A percentile compares a stretch with the other conserved stretches of the same genome.
phyloP scores from a whole-genome alignment of 768 basidiomycete species.

The Lactarius hatsudake region DNA sequence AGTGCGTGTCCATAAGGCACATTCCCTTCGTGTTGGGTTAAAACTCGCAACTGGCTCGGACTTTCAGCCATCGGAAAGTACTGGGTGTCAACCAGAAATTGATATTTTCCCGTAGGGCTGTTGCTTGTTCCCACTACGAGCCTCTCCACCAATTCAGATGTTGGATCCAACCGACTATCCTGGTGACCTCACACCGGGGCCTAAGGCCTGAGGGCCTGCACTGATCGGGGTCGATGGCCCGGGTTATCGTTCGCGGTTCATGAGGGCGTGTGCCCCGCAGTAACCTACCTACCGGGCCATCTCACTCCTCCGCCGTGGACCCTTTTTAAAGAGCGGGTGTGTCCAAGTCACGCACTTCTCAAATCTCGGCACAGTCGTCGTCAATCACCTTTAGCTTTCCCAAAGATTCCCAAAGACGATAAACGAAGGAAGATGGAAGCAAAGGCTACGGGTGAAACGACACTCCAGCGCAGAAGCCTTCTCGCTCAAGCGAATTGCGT shows the following conservation, averaged over 20 bases:
- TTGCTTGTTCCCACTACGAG: conserved; percentile 21
- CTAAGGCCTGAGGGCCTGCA: background rate
- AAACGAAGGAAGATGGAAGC: conserved; percentile 34
- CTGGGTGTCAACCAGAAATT: conserved; percentile 32
- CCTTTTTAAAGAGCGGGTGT: conserved; percentile 40
- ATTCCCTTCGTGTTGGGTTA: background rate
- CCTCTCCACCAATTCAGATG: conserved; percentile 19
- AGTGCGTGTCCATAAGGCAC: conserved; percentile 45
- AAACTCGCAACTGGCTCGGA: background rate
- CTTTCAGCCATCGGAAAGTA: conserved; percentile 46
- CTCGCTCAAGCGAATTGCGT: conserved; percentile 57
- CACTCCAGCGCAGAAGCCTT: conserved; percentile 61
- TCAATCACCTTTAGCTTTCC: conserved; percentile 36
- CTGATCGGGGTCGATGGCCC: conserved; percentile 46
- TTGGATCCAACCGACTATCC: conserved; percentile 19
- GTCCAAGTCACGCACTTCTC: conserved; percentile 42
- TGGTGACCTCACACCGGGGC: background rate
- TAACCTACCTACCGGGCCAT: conserved; percentile 54
- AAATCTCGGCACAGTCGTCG: conserved; percentile 54
- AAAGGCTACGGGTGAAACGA: conserved; percentile 35
- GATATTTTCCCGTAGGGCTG: conserved; percentile 8
- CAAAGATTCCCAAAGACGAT: conserved; percentile 41
- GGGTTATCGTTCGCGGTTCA: conserved; percentile 61
- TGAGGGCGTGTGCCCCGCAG: conserved; percentile 31
- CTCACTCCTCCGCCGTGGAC: conserved; percentile 73